Evolutionary conservation across 1,284 basidiomycete species (phyloP).

Genomic region (Apiotrichum sp.): DNA sequence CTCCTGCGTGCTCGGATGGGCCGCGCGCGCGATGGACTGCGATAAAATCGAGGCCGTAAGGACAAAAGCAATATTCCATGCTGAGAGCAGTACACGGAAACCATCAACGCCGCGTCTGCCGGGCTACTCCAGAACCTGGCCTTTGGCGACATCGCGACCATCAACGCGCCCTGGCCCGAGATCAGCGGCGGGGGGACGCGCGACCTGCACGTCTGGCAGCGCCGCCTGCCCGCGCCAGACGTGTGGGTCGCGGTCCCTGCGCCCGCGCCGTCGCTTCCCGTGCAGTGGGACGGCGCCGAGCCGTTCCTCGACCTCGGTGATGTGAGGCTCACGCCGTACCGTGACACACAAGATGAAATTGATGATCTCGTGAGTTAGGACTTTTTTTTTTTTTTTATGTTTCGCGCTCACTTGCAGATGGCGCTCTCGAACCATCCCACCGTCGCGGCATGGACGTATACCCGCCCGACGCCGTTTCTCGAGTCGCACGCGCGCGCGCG

Average conservation of each 20-base stretch:
- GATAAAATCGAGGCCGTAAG: not conserved
- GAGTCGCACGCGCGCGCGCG: not conserved
- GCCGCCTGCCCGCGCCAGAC: not conserved
- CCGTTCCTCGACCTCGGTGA: not conserved
- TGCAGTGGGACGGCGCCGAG: not conserved
- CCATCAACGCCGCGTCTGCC: not conserved
- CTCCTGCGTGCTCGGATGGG: not conserved
- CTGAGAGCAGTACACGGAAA: not conserved
- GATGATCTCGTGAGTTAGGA: not conserved
- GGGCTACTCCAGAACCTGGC: not conserved
- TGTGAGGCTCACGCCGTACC: constrained; percentile 2
- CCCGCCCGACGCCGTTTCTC: not conserved
- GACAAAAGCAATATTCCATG: not conserved
- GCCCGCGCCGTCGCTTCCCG: not conserved
- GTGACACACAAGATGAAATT: not conserved
- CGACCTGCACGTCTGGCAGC: not conserved
- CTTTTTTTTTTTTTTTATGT: not conserved
- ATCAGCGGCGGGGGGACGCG: not conserved
- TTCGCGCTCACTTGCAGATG: not conserved
- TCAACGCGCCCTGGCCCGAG: not conserved
- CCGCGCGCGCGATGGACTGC: not conserved
- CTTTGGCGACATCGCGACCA: not conserved
- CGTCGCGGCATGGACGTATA: not conserved
- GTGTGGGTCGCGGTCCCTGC: not conserved
- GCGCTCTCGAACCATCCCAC: not conserved